These are phyloP conservation scores for Austroboletus sp. DNA, from an alignment of 1,284 basidiomycete genomes.

Conservation along the genomic window DNA sequence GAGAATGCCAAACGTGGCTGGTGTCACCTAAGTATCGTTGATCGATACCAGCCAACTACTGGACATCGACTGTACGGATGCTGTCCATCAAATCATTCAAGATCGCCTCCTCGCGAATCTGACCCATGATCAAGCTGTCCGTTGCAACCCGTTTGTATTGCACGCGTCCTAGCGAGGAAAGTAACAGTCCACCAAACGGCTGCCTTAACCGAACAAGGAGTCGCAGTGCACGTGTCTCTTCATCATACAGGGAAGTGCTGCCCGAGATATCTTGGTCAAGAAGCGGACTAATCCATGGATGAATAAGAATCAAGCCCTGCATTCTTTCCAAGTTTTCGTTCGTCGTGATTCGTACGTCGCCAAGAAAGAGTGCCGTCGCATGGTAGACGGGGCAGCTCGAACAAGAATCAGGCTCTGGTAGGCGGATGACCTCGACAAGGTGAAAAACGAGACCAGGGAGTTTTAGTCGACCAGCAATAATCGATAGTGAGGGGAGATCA, in stretches of 20 bases:
- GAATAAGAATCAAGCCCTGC: not conserved
- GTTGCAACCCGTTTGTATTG: not conserved
- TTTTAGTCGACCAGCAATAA: not conserved
- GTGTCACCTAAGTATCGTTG: no score
- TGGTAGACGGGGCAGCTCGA: not conserved
- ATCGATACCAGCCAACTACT: no score
- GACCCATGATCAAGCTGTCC: not conserved
- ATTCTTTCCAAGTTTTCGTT: not conserved
- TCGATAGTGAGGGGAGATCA: not conserved
- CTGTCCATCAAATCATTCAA: not conserved
- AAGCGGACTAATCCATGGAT: conserved; percentile 3
- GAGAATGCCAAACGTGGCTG: no score
- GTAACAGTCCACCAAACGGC: not conserved
- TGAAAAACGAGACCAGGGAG: conserved; percentile 1
- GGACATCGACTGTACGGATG: not conserved
- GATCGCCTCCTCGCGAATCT: not conserved
- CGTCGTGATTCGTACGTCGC: conserved; percentile 3
- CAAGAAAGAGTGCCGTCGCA: not conserved
- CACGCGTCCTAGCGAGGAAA: not conserved
- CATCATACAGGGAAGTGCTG: not conserved
- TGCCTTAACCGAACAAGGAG: not conserved
- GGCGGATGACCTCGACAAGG: not conserved
- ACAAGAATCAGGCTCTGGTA: not conserved
- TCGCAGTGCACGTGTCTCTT: not conserved
- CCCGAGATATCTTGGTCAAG: not conserved